Conservation (phyloP, 2,329 filamentous ascomycete genomes). For the Colletotrichum sansevieriae region DNA sequence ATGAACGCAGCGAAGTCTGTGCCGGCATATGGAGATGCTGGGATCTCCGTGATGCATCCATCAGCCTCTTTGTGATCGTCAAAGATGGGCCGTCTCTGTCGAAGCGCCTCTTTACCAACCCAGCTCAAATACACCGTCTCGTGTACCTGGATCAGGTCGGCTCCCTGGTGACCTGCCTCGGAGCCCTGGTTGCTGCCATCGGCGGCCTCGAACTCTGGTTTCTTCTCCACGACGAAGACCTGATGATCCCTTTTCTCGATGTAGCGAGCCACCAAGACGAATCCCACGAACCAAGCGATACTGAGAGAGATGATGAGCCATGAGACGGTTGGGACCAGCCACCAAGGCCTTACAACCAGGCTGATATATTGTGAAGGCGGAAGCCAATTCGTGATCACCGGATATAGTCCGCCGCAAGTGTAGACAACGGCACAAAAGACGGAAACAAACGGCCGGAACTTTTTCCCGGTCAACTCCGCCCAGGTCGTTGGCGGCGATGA, state of each 20-base stretch:
- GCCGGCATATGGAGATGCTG: constrained; percentile 32
- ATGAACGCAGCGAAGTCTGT: constrained; percentile 39
- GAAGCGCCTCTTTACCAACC: constrained; percentile 49
- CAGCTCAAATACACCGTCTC: constrained; percentile 54
- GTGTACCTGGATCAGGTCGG: constrained; percentile 51
- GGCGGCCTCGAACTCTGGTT: constrained; percentile 51
- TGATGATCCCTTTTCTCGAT: constrained; percentile 48
- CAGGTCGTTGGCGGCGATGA: constrained; percentile 44
- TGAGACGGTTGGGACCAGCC: constrained; percentile 49
- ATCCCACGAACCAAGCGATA: constrained; percentile 52
- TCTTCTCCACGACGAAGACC: constrained; percentile 52
- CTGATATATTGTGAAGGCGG: constrained; percentile 40
- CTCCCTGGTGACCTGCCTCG: constrained; percentile 12
- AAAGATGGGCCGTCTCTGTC: constrained; percentile 25
- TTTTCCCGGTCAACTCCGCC: constrained; percentile 50
- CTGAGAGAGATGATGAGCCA: constrained; percentile 49
- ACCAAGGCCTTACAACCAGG: constrained; percentile 45
- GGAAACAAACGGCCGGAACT: constrained; percentile 49
- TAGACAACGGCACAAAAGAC: constrained; percentile 50
- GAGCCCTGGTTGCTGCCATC: constrained; percentile 34
- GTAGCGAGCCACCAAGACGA: constrained; percentile 48
- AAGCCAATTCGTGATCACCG: constrained; percentile 51
- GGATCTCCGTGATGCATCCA: constrained; percentile 9
- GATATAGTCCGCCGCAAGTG: constrained; percentile 49
- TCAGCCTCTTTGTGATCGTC: constrained; percentile 27